Percentiles rank a stretch among this genome's conserved stretches.
Evolutionary conservation across 495 filamentous ascomycete genomes (phyloP).

Genomic region (Jackrogersella multiformis): DNA sequence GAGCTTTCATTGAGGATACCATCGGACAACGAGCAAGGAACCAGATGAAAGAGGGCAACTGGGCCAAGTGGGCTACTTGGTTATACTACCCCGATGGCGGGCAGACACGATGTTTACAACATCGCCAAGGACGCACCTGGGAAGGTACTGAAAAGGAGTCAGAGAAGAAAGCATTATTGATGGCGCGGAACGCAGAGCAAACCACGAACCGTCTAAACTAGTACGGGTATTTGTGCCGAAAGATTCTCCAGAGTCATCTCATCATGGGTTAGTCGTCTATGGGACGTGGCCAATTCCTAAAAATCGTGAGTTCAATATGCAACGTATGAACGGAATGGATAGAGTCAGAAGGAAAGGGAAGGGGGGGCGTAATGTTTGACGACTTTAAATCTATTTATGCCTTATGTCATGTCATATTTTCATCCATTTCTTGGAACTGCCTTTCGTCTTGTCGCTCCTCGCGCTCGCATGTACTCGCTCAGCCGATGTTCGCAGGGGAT

Average conservation of each 20-base stretch:
- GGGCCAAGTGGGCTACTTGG: slow-evolving; percentile 59
- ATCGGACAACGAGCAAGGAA: slow-evolving; percentile 56
- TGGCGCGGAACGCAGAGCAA: slow-evolving; percentile 12
- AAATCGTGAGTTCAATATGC: neutral
- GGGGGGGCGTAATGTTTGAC: neutral
- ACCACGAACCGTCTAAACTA: neutral
- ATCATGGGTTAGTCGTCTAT: neutral
- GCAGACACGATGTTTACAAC: slow-evolving; percentile 49
- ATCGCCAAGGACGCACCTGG: slow-evolving; percentile 57
- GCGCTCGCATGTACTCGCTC: slow-evolving; percentile 30
- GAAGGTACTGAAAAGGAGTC: slow-evolving; percentile 47
- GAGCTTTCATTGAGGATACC: slow-evolving; percentile 59
- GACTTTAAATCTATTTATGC: slow-evolving; percentile 1
- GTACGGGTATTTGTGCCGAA: neutral
- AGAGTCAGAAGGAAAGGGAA: neutral
- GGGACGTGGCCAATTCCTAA: neutral
- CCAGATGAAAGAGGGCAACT: slow-evolving; percentile 59
- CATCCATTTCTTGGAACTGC: slow-evolving; percentile 31
- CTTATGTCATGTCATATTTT: slow-evolving; percentile 34
- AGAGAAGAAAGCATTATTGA: slow-evolving; percentile 35
- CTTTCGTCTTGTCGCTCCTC: slow-evolving; percentile 27
- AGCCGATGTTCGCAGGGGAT: slow-evolving; percentile 33
- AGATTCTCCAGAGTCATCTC: neutral
- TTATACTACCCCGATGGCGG: slow-evolving; percentile 58
- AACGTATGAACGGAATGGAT: neutral